Base-by-base conservation (phyloP, 2,329 filamentous ascomycete genomes). In the Ophiostoma ulmi region DNA sequence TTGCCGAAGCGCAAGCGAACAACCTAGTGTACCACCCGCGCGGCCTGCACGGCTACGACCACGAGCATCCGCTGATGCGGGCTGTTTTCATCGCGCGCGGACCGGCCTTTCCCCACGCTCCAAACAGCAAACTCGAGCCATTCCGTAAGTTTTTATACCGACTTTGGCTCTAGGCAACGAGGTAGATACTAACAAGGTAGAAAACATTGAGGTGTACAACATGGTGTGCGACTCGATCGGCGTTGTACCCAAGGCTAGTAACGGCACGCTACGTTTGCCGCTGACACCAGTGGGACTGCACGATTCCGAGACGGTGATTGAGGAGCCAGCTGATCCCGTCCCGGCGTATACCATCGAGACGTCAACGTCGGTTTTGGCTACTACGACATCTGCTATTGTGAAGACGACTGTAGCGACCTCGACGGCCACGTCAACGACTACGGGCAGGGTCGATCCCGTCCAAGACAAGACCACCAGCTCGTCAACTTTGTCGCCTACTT, bases 201-300 rank as follows among this genome's bases (percentile, higher is more conserved):
- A 97, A 86, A 98, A 98, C 74, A 94, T 88, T 72, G 91, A 97
- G 76, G 91, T 98, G 10, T 98, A 98, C 81, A 97, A 97, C 76
- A 92, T 98, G 73, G 80, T 98, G 64, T 97, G 94, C 78, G 94
- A 97, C 80, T 94, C 92, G 0, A 80, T 98, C 36, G 89, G 90
- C 14, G 82, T 98, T 71, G 79, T 77, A 3, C 91, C 93, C 0
- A 84, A 85, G 70, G 87, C 91, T 0, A 97, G 97, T 78, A 98
- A 98, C 77, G 94, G 94, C 68, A 97, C 93, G 0, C 81, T 97
- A 6, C 85, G 89, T 13, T 84, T 94, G 14, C 91, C 91, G 0
- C 80, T 94, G 35, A 84, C 84, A 71, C 83, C 89, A 0, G 77
- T 87, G 14, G 90, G 90, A 5, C 77, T 87, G 1, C 91, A 94